A percentile compares a stretch with the other conserved stretches of the same genome.
phyloP scores from a whole-genome alignment of 345 rosid genomes.

The Aquilaria malaccensis region DNA sequence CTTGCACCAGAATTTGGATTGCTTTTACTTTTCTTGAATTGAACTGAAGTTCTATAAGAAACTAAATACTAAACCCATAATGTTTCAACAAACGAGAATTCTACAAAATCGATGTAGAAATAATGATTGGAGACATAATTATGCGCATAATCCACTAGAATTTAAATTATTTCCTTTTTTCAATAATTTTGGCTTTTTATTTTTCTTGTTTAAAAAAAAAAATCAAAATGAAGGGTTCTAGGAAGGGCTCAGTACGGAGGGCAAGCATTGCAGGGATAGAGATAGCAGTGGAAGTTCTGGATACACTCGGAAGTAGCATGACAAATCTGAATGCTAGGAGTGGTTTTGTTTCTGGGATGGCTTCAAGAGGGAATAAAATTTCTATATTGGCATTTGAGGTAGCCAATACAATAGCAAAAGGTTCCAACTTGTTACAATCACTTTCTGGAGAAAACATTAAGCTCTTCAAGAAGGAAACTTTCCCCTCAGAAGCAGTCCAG shows the following conservation, averaged over 20 bases:
- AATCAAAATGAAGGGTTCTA: too few relatives aligned
- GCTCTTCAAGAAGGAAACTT: conserved; percentile 54
- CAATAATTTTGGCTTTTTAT: too few relatives aligned
- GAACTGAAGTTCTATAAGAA: too few relatives aligned
- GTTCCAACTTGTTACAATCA: conserved; percentile 77
- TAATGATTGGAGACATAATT: too few relatives aligned
- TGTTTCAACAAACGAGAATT: too few relatives aligned
- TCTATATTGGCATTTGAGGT: conserved; percentile 83
- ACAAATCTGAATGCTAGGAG: conserved; percentile 54
- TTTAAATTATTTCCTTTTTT: too few relatives aligned
- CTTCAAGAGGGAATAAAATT: conserved; percentile 66
- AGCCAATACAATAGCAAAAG: conserved; percentile 85
- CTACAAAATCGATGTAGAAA: too few relatives aligned
- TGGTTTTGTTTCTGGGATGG: conserved; percentile 66
- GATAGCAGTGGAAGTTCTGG: conserved; percentile 80
- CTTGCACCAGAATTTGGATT: too few relatives aligned
- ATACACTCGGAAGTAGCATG: conserved; percentile 91
- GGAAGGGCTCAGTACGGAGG: conserved; percentile 14
- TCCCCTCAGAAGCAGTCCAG: conserved; percentile 72
- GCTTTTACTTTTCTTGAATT: too few relatives aligned
- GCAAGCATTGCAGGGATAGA: conserved; percentile 62
- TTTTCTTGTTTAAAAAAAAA: too few relatives aligned
- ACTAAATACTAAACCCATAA: too few relatives aligned
- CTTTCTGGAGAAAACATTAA: conserved; percentile 50
- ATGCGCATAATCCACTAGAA: too few relatives aligned